A percentile compares a stretch with the other conserved stretches of the same genome.
Evolutionary conservation across 177 flowering plant genomes (phyloP).

Genomic region (Vitis hybrid): DNA sequence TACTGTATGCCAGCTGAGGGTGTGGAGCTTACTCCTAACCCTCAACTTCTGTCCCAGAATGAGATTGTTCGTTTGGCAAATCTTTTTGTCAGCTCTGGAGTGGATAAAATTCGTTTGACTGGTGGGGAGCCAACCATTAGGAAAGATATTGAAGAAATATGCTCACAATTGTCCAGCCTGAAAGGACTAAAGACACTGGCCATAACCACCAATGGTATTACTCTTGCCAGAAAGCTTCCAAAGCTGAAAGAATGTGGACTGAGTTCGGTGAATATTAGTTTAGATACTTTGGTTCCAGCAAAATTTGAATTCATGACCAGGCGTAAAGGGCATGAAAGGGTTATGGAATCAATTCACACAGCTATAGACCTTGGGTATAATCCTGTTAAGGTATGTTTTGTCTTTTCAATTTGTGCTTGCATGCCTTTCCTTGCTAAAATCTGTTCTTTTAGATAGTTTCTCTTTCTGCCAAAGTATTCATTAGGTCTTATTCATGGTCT

Average conservation of each 20-base stretch:
- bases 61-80: conserved; percentile 77
- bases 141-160: conserved; percentile 87
- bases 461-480: not conserved
- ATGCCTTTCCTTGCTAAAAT: not conserved
- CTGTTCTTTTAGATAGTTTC: not conserved
- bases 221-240: conserved; percentile 81
- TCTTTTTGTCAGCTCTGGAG: conserved; percentile 85
- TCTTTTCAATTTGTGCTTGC: conserved; percentile 5
- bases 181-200: conserved; percentile 82
- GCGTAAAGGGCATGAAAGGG: conserved; percentile 87
- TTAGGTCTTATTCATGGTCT: not conserved
- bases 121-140: conserved; percentile 97
- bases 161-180: conserved; percentile 65
- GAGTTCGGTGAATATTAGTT: conserved; percentile 76
- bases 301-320: conserved; percentile 96
- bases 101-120: conserved; percentile 84
- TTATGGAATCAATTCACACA: conserved; percentile 76
- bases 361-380: conserved; percentile 79
- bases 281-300: conserved; percentile 90
- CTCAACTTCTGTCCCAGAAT: conserved; percentile 52
- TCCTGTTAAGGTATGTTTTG: conserved; percentile 80
- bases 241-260: conserved; percentile 85
- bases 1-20: conserved; percentile 98
- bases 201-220: conserved; percentile 90
- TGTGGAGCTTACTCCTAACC: conserved; percentile 75